Evolutionary conservation across 2,329 filamentous ascomycete genomes (phyloP), one percentile per base, ranked within the genome.

Genomic region (Clonostachys chloroleuca): DNA sequence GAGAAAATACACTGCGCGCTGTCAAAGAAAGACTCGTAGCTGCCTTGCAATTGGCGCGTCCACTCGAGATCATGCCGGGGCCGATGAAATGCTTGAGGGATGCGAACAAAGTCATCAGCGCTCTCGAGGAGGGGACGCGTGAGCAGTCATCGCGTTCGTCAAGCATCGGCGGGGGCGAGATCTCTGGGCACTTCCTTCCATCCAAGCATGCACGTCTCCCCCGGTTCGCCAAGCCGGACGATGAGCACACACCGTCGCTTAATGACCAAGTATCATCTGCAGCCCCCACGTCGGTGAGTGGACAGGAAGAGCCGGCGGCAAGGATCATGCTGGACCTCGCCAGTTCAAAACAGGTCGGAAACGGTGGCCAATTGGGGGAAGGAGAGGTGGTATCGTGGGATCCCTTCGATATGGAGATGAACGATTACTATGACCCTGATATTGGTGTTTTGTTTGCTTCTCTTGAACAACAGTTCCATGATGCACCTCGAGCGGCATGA

Each of bases 211-310:
- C 24, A 8, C 24, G 8, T 30, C 18, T 12, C 16, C 10, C 41
- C 41, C 10, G 17, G 5, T 24, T 18, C 20, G 41, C n/a, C 43
- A 34, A 18, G 35, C 8, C 33, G 40, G 12, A 17, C 43, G 9
- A n/a, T 34, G 17, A 43, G 50, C 17, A 30, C 44, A 6, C 47
- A 50, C 39, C 48, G 50, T 30, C 51, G 51, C 36, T 42, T 43
- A 12, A 30, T 42, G 12, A 41, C 50, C 34, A 51, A 50, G 12
- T 33, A 44, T 16, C 39, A 41, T 8, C 44, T 47, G 40, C 18
- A 50, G 12, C 35, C 30, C n/a, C 36, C 44, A 13, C 33, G 48
- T 12, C 49, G 50, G 16, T 45, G 45, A 16, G 36, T 40, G 2
- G 39, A 50, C 10, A 39, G 24, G 24, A 30, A 30, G 24, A 30